phyloP scores from a whole-genome alignment of 352 stramenopile genomes.

The Globisporangium paddicum region DNA sequence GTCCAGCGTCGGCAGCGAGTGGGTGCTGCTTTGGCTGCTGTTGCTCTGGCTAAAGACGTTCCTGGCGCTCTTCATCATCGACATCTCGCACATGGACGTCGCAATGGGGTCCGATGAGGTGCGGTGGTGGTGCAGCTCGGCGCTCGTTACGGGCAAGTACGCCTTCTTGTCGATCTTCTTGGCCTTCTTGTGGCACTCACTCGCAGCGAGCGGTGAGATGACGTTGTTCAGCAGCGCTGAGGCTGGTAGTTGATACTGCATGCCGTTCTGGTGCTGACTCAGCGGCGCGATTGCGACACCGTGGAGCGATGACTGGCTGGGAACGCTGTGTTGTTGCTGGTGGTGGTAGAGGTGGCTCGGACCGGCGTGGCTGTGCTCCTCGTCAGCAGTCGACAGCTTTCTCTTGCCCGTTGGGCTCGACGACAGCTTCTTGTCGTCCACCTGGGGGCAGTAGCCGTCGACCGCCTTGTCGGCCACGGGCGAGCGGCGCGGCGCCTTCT shows the following conservation, averaged over 20 bases:
- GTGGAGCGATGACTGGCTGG: conserved; percentile 33
- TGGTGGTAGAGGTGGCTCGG: too few species aligned
- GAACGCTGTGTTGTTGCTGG: conserved; percentile 7
- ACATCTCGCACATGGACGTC: conserved; percentile 13
- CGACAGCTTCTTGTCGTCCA: conserved; percentile 26
- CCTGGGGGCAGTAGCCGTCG: conserved; percentile 14
- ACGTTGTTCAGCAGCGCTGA: conserved; percentile 51
- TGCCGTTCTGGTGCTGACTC: conserved; percentile 2
- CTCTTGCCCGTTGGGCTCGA: conserved; percentile 45
- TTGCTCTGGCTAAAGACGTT: conserved; percentile 14
- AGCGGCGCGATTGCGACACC: conserved; percentile 27
- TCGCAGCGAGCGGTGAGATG: conserved; percentile 63
- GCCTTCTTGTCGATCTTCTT: conserved; percentile 60
- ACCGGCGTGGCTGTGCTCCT: background rate
- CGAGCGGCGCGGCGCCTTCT: conserved; percentile 59
- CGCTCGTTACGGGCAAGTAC: conserved; percentile 16
- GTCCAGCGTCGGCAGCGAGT: conserved; percentile 46
- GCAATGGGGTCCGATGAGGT: conserved; percentile 15
- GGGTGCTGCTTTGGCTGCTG: conserved; percentile 11
- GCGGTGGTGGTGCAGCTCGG: conserved; percentile 14
- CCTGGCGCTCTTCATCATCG: conserved; percentile 10
- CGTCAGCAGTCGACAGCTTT: conserved; percentile 26
- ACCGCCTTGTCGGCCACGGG: conserved; percentile 15
- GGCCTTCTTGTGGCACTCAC: conserved; percentile 64
- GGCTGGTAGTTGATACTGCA: conserved; percentile 32